These are phyloP conservation scores for Pisolithus albus DNA, from an alignment of 768 basidiomycete genomes.

Conservation along the genomic window DNA sequence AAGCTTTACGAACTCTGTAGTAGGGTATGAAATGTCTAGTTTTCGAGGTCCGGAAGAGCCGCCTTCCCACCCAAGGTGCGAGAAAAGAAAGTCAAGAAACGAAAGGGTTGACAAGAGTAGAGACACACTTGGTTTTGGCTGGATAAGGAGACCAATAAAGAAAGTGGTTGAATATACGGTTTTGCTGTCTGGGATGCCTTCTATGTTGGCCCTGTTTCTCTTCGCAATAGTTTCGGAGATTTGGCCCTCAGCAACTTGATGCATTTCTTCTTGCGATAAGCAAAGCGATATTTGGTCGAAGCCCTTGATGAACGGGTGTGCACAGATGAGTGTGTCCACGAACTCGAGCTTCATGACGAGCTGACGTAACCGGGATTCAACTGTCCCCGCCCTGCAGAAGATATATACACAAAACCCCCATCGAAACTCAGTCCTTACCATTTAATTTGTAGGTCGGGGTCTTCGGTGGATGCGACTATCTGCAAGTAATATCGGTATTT, in stretches of 20 bases:
- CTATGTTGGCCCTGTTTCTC: slow-evolving; percentile 72
- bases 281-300: slow-evolving; percentile 87
- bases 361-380: slow-evolving; percentile 93
- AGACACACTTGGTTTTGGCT: slow-evolving; percentile 79
- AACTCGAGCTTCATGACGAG: slow-evolving; percentile 97
- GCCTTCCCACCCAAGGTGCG: slow-evolving; percentile 37
- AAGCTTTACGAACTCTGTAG: slow-evolving; percentile 87
- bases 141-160: slow-evolving; percentile 91
- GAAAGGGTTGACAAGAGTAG: slow-evolving; percentile 9
- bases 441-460: slow-evolving; percentile 81
- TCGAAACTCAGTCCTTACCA: slow-evolving; percentile 52
- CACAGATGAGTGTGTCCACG: slow-evolving; percentile 83
- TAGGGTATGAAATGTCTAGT: slow-evolving; percentile 96
- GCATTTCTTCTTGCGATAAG: slow-evolving; percentile 79
- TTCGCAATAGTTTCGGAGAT: slow-evolving; percentile 64
- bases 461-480: slow-evolving; percentile 86
- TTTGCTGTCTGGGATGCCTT: slow-evolving; percentile 66
- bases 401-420: slow-evolving; percentile 9
- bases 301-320: slow-evolving; percentile 93
- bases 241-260: slow-evolving; percentile 83
- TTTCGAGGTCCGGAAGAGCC: slow-evolving; percentile 71
- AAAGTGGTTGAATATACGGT: slow-evolving; percentile 95
- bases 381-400: slow-evolving; percentile 76
- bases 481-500: slow-evolving; percentile 96
- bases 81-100: slow-evolving; percentile 10